Evolutionary conservation across 257 asterid genomes (phyloP).

Genomic region (Solanum arcanum): DNA sequence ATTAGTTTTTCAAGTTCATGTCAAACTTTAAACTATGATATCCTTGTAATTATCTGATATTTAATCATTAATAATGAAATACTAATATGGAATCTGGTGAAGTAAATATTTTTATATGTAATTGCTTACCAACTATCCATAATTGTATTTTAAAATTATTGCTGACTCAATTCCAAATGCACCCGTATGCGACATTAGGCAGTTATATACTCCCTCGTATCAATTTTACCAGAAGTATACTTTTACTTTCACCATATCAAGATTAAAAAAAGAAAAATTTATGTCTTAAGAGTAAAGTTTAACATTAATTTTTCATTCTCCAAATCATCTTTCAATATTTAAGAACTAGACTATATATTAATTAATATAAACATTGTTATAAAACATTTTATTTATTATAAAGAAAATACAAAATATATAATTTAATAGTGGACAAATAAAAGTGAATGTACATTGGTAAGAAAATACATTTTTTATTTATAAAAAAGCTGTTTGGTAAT

Average conservation of each 20-base stretch:
- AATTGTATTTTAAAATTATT: neutral
- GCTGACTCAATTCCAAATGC: neutral
- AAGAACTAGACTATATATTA: neutral
- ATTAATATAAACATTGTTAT: no score
- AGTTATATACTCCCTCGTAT: neutral
- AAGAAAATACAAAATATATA: neutral
- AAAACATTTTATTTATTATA: no score
- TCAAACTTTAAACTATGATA: neutral
- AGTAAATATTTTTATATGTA: neutral
- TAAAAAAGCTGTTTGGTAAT: neutral
- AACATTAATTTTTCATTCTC: neutral
- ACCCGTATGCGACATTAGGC: neutral
- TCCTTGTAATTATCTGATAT: neutral
- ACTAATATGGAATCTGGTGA: neutral
- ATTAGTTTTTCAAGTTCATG: neutral
- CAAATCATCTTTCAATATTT: neutral
- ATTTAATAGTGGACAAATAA: no score
- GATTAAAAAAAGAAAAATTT: no score
- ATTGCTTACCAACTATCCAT: neutral
- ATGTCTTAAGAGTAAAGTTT: neutral
- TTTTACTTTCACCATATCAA: neutral
- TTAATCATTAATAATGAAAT: neutral
- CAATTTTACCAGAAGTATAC: neutral
- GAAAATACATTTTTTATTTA: no score
- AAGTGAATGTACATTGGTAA: rapidly evolving